phyloP scores from a whole-genome alignment of 257 asterid species.

The Phtheirospermum japonicum region DNA sequence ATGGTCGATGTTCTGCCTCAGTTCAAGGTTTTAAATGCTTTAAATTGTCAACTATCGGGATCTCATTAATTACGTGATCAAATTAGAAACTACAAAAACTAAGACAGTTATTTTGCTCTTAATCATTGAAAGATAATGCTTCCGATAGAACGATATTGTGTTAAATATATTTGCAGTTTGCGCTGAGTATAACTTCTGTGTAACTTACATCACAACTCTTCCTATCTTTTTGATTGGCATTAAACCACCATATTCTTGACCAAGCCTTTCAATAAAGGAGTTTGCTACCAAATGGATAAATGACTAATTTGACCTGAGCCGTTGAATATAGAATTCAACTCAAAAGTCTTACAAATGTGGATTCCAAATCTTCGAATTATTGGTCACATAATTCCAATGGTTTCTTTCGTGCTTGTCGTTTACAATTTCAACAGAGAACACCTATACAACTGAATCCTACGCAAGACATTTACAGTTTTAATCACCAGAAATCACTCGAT shows the following conservation, averaged over 20 bases:
- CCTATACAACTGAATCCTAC: neutral
- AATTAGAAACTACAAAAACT: neutral
- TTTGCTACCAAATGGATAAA: neutral
- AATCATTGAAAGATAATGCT: neutral
- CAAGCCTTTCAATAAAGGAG: neutral
- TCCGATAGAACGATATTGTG: neutral
- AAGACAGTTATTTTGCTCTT: neutral
- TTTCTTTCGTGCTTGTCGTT: neutral
- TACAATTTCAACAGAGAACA: slow-evolving; percentile 12
- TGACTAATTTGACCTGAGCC: neutral
- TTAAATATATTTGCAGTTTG: neutral
- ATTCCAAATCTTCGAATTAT: neutral
- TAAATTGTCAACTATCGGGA: neutral
- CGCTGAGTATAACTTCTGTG: neutral
- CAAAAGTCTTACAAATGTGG: neutral
- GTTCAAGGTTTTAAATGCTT: neutral
- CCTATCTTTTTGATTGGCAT: neutral
- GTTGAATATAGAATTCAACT: neutral
- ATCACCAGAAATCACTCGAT: slow-evolving; percentile 3
- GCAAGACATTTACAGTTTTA: neutral
- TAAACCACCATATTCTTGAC: slow-evolving; percentile 3
- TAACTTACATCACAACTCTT: slow-evolving; percentile 4
- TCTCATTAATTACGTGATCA: neutral
- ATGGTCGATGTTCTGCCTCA: slow-evolving; percentile 11
- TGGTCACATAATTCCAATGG: neutral